Conservation (phyloP, 2,329 filamentous ascomycete species). For the Tympanopsis confertula region DNA sequence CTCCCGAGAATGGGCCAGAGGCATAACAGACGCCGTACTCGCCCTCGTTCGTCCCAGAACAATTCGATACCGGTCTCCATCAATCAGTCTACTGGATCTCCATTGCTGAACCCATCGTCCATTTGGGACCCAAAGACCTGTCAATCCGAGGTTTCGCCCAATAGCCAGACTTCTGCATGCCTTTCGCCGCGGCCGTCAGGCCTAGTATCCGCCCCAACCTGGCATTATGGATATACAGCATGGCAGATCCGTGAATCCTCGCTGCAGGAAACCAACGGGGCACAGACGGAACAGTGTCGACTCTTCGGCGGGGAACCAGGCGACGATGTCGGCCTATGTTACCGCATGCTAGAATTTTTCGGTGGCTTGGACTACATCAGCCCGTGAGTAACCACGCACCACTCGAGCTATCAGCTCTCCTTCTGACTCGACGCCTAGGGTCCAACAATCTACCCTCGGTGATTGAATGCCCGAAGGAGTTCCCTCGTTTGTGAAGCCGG, state of each 20-base stretch:
- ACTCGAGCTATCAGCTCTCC: too few relatives aligned
- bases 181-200: too few relatives aligned
- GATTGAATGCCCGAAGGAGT: too few relatives aligned
- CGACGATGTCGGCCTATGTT: not conserved
- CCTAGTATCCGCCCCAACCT: not conserved
- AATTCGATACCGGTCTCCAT: not conserved
- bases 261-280: too few relatives aligned
- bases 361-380: not conserved
- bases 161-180: too few relatives aligned
- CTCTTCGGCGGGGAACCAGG: constrained; percentile 1
- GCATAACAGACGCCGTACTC: constrained; percentile 1
- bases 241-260: not conserved
- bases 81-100: not conserved
- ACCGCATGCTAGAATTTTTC: not conserved
- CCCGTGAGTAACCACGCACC: not conserved
- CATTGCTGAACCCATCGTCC: too few relatives aligned
- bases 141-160: too few relatives aligned
- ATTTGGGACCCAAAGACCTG: too few relatives aligned
- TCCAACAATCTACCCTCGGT: too few relatives aligned
- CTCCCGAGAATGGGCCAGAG: constrained; percentile 1
- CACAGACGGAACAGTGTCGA: not conserved
- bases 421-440: too few relatives aligned
- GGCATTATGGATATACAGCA: not conserved
- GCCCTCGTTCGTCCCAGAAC: not conserved
- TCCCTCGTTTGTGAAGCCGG: too few relatives aligned